Conservation (phyloP, 2,329 filamentous ascomycete genomes). For the Sordariomycetes sp. region DNA sequence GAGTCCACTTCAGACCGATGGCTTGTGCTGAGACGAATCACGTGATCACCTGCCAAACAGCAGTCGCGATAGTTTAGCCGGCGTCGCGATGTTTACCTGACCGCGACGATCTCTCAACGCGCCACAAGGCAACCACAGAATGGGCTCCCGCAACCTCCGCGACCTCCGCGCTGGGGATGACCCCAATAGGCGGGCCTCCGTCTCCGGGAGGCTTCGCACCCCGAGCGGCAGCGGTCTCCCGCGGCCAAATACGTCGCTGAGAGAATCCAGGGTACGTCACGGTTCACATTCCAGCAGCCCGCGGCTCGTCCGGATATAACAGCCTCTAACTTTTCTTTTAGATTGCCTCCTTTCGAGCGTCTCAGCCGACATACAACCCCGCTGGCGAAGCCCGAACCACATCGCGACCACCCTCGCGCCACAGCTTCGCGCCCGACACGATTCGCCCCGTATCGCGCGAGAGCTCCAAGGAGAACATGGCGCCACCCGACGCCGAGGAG, state of each 20-base stretch:
- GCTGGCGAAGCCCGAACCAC: constrained; percentile 32
- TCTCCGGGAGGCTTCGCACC: constrained; percentile 20
- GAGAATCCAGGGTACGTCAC: constrained; percentile 26
- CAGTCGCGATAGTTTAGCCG: constrained; percentile 1
- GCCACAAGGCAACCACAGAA: constrained; percentile 9
- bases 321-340: not conserved
- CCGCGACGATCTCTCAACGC: not conserved
- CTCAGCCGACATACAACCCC: constrained; percentile 49
- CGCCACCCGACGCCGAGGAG: constrained; percentile 46
- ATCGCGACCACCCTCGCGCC: constrained; percentile 26
- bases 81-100: not conserved
- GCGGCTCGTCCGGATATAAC: constrained; percentile 4
- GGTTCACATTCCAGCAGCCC: not conserved
- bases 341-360: constrained; percentile 37
- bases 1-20: too few species aligned
- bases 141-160: constrained; percentile 22
- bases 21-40: not conserved
- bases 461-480: constrained; percentile 49
- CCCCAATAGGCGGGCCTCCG: constrained; percentile 16
- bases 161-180: constrained; percentile 14
- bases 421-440: constrained; percentile 25
- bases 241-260: constrained; percentile 21
- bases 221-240: constrained; percentile 18
- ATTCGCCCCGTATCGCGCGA: constrained; percentile 39
- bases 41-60: not conserved